Evolutionary conservation across 306 rosid species (phyloP), one percentile per base, ranked within the genome.

Genomic region (Prunus armeniaca): DNA sequence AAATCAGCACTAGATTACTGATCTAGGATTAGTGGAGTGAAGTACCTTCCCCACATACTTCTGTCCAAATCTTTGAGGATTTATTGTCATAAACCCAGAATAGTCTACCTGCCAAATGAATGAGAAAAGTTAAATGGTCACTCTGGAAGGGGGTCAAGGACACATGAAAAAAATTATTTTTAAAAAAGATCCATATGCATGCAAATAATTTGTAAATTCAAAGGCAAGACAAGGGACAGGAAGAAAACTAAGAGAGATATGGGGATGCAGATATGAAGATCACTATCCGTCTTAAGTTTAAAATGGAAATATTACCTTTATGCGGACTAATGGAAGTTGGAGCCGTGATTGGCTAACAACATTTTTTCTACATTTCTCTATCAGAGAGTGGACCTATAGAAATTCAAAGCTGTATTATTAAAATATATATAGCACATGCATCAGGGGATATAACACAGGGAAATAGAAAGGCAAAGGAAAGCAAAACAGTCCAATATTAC

Each of bases 11-110:
- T 65, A 81, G 60, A 79, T 69, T 52, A 70, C 74, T 75, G 77
- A 77, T 62, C 76, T 47, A 70, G 70, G 82, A 81, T 50, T 71
- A 66, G 60, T 67, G 81, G 72, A 79, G 9, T 45, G 27, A 70
- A 79, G 67, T 84, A 95, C 99, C 99, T 95, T 95, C 67, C 99
- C 99, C n/a, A 95, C 99, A 82, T 90, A 95, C 85, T 92, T 95
- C 87, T 92, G 99, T 73, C 99, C 97, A 89, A 92, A 95, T 86
- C 95, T 87, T 89, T 95, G 98, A 66, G 99, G 97, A 81, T 95
- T 95, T 83, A 95, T 95, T 49, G 97, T 92, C 97, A 90, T 95
- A 82, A 92, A 95, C 72, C 97, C 99, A 77, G 99, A 92, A 80
- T 95, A 95, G 84, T 95, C 99, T 52, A 95, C 99, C 99, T 95